Evolutionary conservation across 345 rosid species (phyloP).

Genomic region (Boechera retrofracta): DNA sequence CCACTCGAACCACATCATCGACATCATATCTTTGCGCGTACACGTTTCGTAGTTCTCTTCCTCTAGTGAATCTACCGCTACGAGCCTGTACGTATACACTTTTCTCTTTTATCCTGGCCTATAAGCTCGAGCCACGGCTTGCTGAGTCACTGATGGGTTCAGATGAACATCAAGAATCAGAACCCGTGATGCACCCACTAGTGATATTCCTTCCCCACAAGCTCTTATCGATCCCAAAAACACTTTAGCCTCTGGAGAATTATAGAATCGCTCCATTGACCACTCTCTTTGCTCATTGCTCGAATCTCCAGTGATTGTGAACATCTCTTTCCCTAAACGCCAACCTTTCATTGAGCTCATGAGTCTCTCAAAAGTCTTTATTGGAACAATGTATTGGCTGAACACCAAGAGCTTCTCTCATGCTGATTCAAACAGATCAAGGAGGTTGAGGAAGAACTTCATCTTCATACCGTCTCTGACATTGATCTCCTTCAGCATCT

Average conservation of each 20-base stretch:
- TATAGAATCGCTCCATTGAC: slow-evolving; percentile 82
- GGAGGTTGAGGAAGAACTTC: slow-evolving; percentile 72
- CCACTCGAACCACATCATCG: slow-evolving; percentile 98
- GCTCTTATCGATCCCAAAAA: slow-evolving; percentile 93
- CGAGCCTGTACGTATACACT: slow-evolving; percentile 72
- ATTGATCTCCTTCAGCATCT: slow-evolving; percentile 52
- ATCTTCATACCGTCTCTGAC: slow-evolving; percentile 82
- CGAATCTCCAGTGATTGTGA: slow-evolving; percentile 77
- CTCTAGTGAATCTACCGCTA: slow-evolving; percentile 82
- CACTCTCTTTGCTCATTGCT: slow-evolving; percentile 68
- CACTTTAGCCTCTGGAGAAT: slow-evolving; percentile 68
- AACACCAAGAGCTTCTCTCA: slow-evolving; percentile 84
- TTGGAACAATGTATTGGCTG: slow-evolving; percentile 77
- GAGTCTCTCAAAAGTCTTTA: slow-evolving; percentile 73
- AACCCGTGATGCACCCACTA: slow-evolving; percentile 88
- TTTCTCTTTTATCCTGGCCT: slow-evolving; percentile 86
- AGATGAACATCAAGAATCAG: slow-evolving; percentile 83
- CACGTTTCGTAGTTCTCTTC: slow-evolving; percentile 69
- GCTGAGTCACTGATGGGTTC: slow-evolving; percentile 96
- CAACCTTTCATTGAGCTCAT: slow-evolving; percentile 60
- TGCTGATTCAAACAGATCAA: slow-evolving; percentile 63
- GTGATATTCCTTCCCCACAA: slow-evolving; percentile 97
- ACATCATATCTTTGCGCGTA: slow-evolving; percentile 75
- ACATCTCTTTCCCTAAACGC: slow-evolving; percentile 66
- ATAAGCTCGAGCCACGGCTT: slow-evolving; percentile 87